Percentiles rank a stretch among this genome's conserved stretches.
These are phyloP conservation scores for Ascochyta rabiei DNA, from an alignment of 2,329 filamentous ascomycete genomes.

Conservation along the genomic window DNA sequence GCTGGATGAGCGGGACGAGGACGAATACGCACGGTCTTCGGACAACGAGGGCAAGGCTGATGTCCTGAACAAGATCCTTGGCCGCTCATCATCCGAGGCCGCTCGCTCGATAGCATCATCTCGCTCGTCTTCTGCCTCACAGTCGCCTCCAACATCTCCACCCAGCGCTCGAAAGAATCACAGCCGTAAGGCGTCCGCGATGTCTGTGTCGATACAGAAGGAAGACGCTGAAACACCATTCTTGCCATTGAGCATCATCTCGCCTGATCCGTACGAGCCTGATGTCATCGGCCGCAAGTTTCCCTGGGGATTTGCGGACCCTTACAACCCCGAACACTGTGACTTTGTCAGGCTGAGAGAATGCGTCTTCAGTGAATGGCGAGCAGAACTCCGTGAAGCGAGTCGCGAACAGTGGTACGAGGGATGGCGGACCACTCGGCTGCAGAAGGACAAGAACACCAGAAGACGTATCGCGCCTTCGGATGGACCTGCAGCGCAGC, in stretches of 20 bases:
- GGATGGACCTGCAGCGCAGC: conserved; percentile 35
- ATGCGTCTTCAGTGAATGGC: conserved; percentile 92
- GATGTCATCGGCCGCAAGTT: conserved; percentile 83
- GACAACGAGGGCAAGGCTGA: conserved; percentile 43
- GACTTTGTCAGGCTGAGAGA: conserved; percentile 92
- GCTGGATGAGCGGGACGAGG: conserved; percentile 59
- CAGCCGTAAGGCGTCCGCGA: conserved; percentile 49
- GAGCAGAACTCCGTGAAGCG: conserved; percentile 84
- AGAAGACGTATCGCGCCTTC: conserved; percentile 37
- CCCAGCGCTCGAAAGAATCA: conserved; percentile 44
- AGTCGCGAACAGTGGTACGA: conserved; percentile 95
- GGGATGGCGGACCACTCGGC: conserved; percentile 76
- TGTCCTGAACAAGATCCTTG: conserved; percentile 47
- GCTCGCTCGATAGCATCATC: conserved; percentile 42
- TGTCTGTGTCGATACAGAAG: conserved; percentile 47
- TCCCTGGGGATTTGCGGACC: conserved; percentile 96
- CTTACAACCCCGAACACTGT: conserved; percentile 88
- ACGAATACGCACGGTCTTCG: conserved; percentile 49
- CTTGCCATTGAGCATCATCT: conserved; percentile 90
- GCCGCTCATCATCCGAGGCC: conserved; percentile 47
- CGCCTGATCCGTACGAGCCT: conserved; percentile 87
- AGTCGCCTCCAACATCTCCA: conserved; percentile 43
- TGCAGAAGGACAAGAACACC: conserved; percentile 41
- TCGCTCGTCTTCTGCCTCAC: conserved; percentile 37
- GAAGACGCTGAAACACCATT: conserved; percentile 63